These are phyloP conservation scores for Cercospora sp. DNA, from an alignment of 2,329 filamentous ascomycete species.

Conservation along the genomic window DNA sequence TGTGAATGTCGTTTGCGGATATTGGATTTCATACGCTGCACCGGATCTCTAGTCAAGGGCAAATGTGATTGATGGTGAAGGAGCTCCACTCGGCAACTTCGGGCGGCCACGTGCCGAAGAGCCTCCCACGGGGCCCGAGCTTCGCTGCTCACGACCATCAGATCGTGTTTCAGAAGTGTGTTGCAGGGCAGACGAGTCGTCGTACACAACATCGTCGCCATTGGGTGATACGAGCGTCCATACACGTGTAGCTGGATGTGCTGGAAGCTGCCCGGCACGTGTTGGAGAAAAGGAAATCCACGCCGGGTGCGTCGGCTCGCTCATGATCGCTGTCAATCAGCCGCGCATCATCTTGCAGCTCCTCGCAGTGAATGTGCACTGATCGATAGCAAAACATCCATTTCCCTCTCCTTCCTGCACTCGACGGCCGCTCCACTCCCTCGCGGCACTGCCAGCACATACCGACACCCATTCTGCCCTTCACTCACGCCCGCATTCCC, in stretches of 20 bases:
- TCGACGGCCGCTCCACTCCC: neutral
- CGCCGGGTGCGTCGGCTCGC: neutral
- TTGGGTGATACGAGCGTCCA: neutral
- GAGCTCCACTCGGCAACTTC: neutral
- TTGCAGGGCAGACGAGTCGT: neutral
- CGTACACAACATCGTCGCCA: neutral
- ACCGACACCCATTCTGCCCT: neutral
- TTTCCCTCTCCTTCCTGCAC: neutral
- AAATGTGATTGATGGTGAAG: neutral
- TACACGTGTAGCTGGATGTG: neutral
- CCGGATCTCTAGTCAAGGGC: too few species aligned
- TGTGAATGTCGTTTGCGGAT: neutral
- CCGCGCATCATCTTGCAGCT: constrained; percentile 5
- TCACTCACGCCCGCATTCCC: neutral
- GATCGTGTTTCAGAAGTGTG: neutral
- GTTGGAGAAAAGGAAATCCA: neutral
- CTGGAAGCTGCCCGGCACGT: neutral
- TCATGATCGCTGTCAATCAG: neutral
- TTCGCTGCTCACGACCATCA: neutral
- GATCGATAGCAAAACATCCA: constrained; percentile 1
- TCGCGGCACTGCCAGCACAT: neutral
- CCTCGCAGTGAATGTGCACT: neutral
- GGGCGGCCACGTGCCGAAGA: neutral
- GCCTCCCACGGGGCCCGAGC: neutral
- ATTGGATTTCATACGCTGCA: too few species aligned